Base-by-base conservation (phyloP, 192 early-diverging fungal species). In the Piromyces finnis region DNA sequence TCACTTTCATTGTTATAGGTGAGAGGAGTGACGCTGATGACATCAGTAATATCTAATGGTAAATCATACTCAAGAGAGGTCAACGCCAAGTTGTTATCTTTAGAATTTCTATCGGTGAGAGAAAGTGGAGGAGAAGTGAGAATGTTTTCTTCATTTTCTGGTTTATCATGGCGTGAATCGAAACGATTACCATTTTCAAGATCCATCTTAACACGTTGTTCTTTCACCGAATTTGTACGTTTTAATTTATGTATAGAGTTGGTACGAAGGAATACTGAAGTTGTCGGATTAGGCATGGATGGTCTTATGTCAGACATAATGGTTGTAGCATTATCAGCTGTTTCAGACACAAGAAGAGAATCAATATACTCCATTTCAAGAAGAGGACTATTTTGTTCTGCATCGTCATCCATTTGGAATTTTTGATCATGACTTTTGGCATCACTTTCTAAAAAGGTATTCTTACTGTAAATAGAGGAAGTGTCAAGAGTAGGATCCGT, bases 111-210 rank as follows among this genome's bases (percentile, higher is more conserved):
- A n/a, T 68, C 51, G 1, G 9, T n/a, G 0, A 37, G 36, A 37
- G 36, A 37, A 14, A 14, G 36, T 82, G 15, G 79, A 83, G n/a
- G 84, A 82, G n/a, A 78, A 85, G 30, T 87, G 28, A 84, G 82
- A 18, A 87, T 87, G 39, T 87, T 87, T 17, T 83, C 84, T 18
- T 85, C 86, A 30, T 92, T 90, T 13, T 91, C 91, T 14, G 87
- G 51, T 90, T 87, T 36, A 85, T 17, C 84, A 84, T 16, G 83
- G 84, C 2, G 30, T 6, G 30, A 32, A 32, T 32, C 30, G 3
- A 32, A 32, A 6, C 30, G 3, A 32, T 32, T 32, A 32, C 30
- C 30, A 32, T 32, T 32, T 6, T 32, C 30, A 32, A 9, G 30
- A 32, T 32, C 30, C 30, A 9, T 32, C 30, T 9, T 3, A 32